These are phyloP conservation scores for Torulaspora quercuum DNA, from an alignment of 805 yeast species.

Conservation along the genomic window DNA sequence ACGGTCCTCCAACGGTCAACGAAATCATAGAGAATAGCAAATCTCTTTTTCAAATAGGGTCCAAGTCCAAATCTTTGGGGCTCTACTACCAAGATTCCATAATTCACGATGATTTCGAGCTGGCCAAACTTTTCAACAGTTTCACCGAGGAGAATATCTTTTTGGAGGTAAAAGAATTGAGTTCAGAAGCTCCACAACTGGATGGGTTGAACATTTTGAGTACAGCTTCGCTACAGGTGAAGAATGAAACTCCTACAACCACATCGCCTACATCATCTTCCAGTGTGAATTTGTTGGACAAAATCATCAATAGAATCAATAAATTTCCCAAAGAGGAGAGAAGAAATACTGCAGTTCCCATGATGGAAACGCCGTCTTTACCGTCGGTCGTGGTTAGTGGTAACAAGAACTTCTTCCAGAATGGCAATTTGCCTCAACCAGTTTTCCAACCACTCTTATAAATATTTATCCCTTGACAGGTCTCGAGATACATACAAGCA, in stretches of 20 bases:
- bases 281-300: slow-evolving; percentile 20
- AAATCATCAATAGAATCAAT: slow-evolving; percentile 22
- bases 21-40: slow-evolving; percentile 80
- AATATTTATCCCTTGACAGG: slow-evolving; percentile 12
- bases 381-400: slow-evolving; percentile 12
- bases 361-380: slow-evolving; percentile 1
- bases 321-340: slow-evolving; percentile 12
- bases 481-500: slow-evolving; percentile 6
- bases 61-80: slow-evolving; percentile 18
- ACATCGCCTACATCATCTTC: slow-evolving; percentile 10
- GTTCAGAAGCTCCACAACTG: slow-evolving; percentile 10
- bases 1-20: slow-evolving; percentile 74
- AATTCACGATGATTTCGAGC: slow-evolving; percentile 45
- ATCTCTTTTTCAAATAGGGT: slow-evolving; percentile 58
- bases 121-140: slow-evolving; percentile 44
- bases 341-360: slow-evolving; percentile 4
- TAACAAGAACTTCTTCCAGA: slow-evolving; percentile 24
- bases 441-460: slow-evolving; percentile 31
- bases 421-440: slow-evolving; percentile 33
- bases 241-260: slow-evolving; percentile 11
- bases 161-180: slow-evolving; percentile 39
- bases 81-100: slow-evolving; percentile 26
- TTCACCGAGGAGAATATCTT: slow-evolving; percentile 37
- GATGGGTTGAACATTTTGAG: slow-evolving; percentile 33
- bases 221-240: slow-evolving; percentile 30